Evolutionary conservation across 2,329 filamentous ascomycete genomes (phyloP).

Genomic region (Fusarium ramigenum): DNA sequence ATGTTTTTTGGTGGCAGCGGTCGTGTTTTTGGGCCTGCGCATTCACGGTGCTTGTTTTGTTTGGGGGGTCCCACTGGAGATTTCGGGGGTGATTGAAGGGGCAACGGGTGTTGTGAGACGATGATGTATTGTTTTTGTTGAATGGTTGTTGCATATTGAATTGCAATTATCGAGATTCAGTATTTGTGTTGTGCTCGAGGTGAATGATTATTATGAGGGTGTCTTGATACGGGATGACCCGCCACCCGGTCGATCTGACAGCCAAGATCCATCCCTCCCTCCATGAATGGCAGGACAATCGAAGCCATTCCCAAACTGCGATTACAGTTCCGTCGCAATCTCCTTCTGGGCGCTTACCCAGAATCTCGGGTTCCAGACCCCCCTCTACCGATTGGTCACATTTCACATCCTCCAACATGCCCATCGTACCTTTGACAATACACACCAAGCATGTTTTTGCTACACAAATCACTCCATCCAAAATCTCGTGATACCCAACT

Average conservation of each 20-base stretch:
- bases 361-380: not conserved
- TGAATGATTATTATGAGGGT: not conserved
- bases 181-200: not conserved
- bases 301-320: not conserved
- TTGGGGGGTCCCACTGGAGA: constrained; percentile 14
- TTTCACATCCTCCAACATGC: not conserved
- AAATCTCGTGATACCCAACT: not conserved
- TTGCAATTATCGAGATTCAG: not conserved
- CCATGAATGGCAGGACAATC: not conserved
- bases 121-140: not conserved
- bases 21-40: constrained; percentile 7
- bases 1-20: constrained; percentile 26
- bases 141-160: not conserved
- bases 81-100: constrained; percentile 29
- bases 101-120: constrained; percentile 18
- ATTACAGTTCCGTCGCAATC: not conserved
- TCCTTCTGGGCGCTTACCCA: not conserved
- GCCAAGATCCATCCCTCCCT: not conserved
- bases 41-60: constrained; percentile 37
- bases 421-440: too few species aligned
- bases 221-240: not conserved
- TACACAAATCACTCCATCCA: not conserved
- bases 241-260: not conserved
- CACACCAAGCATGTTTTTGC: rapidly evolving
- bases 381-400: not conserved